Evolutionary conservation across 2,329 filamentous ascomycete species (phyloP).

Genomic region (Xylariaceae sp.): DNA sequence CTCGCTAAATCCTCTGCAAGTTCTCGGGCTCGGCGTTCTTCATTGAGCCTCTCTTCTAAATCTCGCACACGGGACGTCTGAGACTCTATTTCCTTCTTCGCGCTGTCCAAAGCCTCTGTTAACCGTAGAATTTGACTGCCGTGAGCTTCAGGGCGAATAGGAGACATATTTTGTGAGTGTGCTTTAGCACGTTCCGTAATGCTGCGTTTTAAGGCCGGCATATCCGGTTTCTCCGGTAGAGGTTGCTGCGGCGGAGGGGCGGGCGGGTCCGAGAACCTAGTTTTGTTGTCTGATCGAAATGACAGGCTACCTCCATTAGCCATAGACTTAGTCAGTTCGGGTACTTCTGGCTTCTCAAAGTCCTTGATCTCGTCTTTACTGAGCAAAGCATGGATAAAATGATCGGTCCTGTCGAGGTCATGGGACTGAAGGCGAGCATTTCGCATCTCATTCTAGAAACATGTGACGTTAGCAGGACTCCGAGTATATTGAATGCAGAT

Average conservation of each 20-base stretch:
- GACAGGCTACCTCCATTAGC: slow-evolving; percentile 47
- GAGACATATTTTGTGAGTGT: slow-evolving; percentile 47
- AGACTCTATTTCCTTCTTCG: slow-evolving; percentile 81
- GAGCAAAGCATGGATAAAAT: slow-evolving; percentile 72
- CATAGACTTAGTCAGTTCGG: slow-evolving; percentile 45
- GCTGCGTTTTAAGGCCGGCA: slow-evolving; percentile 64
- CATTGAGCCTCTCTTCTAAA: slow-evolving; percentile 69
- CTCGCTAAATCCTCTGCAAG: slow-evolving; percentile 77
- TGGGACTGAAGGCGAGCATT: slow-evolving; percentile 81
- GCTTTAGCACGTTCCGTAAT: slow-evolving; percentile 70
- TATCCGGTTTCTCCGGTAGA: slow-evolving; percentile 86
- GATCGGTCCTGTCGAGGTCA: slow-evolving; percentile 74
- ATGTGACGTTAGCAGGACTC: slow-evolving; percentile 22
- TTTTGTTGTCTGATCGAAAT: slow-evolving; percentile 68
- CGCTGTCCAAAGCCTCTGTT: slow-evolving; percentile 75
- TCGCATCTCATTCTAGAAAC: slow-evolving; percentile 74
- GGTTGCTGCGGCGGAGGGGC: slow-evolving; percentile 91
- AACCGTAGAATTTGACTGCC: slow-evolving; percentile 74
- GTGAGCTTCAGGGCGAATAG: slow-evolving; percentile 51
- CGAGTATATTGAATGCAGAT: background rate
- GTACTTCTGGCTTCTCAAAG: slow-evolving; percentile 44
- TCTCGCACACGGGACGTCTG: slow-evolving; percentile 75
- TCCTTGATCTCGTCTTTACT: slow-evolving; percentile 64
- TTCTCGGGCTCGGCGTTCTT: slow-evolving; percentile 76
- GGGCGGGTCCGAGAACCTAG: slow-evolving; percentile 85